A percentile compares a stretch with the other conserved stretches of the same genome.
These are phyloP conservation scores for Syncephalastrum monosporum DNA, from an alignment of 371 early-diverging fungal species.

Conservation along the genomic window DNA sequence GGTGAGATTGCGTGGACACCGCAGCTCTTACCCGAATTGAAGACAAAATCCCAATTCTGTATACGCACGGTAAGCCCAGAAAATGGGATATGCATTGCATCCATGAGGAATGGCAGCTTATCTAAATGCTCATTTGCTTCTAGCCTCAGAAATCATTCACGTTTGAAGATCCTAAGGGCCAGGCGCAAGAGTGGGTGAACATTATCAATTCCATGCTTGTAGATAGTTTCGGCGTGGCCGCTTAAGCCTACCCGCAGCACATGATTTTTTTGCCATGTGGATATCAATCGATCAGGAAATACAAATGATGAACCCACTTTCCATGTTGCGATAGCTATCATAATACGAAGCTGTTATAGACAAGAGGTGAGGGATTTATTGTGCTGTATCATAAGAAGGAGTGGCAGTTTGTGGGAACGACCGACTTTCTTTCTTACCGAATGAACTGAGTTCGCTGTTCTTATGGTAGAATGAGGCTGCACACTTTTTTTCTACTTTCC, in stretches of 20 bases:
- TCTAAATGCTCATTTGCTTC: neutral
- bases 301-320: neutral
- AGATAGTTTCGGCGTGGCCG: conserved; percentile 48
- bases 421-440: too few relatives aligned
- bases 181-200: conserved; percentile 59
- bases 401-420: too few relatives aligned
- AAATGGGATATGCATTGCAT: neutral
- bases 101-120: neutral
- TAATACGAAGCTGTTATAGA: too few relatives aligned
- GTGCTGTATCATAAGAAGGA: too few relatives aligned
- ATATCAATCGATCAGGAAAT: neutral
- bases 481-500: too few relatives aligned
- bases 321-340: too few relatives aligned
- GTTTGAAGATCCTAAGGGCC: conserved; percentile 53
- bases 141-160: conserved; percentile 59
- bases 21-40: conserved; percentile 50
- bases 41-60: conserved; percentile 58
- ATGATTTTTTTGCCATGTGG: neutral
- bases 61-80: conserved; percentile 57
- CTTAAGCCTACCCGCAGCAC: conserved; percentile 9
- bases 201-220: conserved; percentile 50
- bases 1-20: conserved; percentile 64
- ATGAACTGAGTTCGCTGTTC: too few relatives aligned
- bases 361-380: too few relatives aligned
- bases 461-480: too few relatives aligned